These are phyloP conservation scores for Dysphania ambrosioides DNA, from an alignment of 148 eudicot species.

Conservation along the genomic window DNA sequence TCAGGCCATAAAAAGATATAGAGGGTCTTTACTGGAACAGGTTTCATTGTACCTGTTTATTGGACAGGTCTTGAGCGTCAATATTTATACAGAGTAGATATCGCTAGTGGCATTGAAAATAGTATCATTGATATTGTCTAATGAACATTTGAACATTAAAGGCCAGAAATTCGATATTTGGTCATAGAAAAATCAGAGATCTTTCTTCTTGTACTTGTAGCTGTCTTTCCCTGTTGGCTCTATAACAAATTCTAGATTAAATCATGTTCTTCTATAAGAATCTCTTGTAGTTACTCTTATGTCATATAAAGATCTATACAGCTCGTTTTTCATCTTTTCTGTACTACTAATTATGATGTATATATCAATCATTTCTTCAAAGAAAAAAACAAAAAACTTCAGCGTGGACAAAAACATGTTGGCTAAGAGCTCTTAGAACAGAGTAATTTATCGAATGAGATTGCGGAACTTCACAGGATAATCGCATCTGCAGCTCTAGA, in stretches of 20 bases:
- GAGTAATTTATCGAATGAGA: neutral
- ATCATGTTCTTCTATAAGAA: neutral
- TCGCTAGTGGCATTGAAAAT: neutral
- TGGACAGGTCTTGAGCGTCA: neutral
- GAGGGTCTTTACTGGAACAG: neutral
- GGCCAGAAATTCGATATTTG: neutral
- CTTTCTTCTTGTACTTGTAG: neutral
- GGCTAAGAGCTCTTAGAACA: neutral
- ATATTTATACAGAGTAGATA: neutral
- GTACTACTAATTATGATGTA: neutral
- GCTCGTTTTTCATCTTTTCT: neutral
- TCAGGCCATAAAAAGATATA: neutral
- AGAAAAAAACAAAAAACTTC: neutral
- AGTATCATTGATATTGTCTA: neutral
- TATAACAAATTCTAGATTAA: neutral
- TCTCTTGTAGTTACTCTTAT: neutral
- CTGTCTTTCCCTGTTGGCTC: neutral
- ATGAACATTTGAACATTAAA: neutral
- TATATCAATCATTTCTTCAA: neutral
- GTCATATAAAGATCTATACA: neutral
- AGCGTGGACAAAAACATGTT: neutral
- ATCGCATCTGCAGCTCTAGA: neutral
- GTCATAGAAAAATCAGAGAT: conserved; percentile 5
- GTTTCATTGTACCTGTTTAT: neutral
- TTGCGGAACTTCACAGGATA: neutral